Base-by-base conservation (phyloP, 2,329 filamentous ascomycete species). In the Aspergillus candidus region DNA sequence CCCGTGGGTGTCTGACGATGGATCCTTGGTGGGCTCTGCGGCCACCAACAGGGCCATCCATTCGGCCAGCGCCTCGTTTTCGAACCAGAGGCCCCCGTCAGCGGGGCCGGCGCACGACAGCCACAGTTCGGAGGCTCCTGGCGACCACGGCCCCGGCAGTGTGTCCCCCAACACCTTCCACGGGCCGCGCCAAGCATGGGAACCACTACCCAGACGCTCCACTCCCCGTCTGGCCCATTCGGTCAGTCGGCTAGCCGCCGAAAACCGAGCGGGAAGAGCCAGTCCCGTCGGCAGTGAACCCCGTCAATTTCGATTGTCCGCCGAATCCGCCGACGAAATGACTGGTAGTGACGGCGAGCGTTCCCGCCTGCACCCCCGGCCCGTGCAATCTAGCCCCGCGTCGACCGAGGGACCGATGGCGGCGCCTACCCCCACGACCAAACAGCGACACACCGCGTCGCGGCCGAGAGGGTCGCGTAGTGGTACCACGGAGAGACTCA, bases 11-110 rank as follows among this genome's bases (percentile, higher is more conserved):
- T 50, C 48, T 11, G 53, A 51, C 12, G 46, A 48, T 47, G 48
- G 35, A 18, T 51, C 47, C 12, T 41, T 42, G 2, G 39, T 37
- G 17, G 47, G 41, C 13, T 54, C 52, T 10, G 44, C 48, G 6
- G 38, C 40, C 11, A 54, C 50, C 13, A 51, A 55, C 40, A 46
- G 41, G 17, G 52, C 50, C 10, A 41, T 46, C 13, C 50, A 54
- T 36, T 53, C 52, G 7, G 39, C 48, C 11, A 54, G 46, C 31
- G 36, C 48, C 29, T 50, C 52, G 11, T 41, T 41, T 22, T 46
- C 52, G 17, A 43, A 46, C 15, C 41, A 45, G 22, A 43, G 48
- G 40, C 45, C 46, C 14, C 47, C 44, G n/a, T 55, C 53, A 1
- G 38, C 40, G 11, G 53, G 51, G 7, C 34, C 41, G 17, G 30